These are phyloP conservation scores for Aethionema arabicum DNA, from an alignment of 345 rosid genomes.

Conservation along the genomic window DNA sequence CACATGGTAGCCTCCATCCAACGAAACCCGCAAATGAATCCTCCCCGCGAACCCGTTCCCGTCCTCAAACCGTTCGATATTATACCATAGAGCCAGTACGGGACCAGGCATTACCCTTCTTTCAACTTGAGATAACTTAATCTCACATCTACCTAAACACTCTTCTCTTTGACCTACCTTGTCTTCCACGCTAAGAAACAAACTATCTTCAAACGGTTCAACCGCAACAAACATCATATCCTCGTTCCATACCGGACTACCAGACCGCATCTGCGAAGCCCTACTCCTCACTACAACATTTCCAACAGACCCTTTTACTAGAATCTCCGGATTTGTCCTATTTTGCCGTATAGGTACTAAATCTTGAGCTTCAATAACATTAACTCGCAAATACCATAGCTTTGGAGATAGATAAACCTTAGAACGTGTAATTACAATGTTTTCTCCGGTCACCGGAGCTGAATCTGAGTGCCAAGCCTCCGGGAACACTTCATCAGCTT, in stretches of 20 bases:
- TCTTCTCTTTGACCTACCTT: constrained; percentile 38
- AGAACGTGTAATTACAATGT: constrained; percentile 30
- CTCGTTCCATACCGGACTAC: constrained; percentile 41
- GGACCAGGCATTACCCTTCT: constrained; percentile 39
- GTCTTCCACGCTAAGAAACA: constrained; percentile 40
- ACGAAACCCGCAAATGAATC: constrained; percentile 48
- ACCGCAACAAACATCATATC: constrained; percentile 43
- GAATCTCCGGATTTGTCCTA: constrained; percentile 41
- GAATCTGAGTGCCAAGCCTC: constrained; percentile 46
- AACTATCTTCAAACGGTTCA: constrained; percentile 46
- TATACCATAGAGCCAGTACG: constrained; percentile 42
- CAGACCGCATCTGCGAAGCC: constrained; percentile 23
- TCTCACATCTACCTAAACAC: constrained; percentile 44
- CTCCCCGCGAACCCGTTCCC: constrained; percentile 40
- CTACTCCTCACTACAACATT: constrained; percentile 36
- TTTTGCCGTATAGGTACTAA: constrained; percentile 37
- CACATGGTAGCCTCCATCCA: constrained; percentile 60
- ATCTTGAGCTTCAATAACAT: constrained; percentile 52
- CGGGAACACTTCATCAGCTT: constrained; percentile 48
- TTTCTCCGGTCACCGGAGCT: constrained; percentile 21
- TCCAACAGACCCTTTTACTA: constrained; percentile 45
- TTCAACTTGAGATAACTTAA: constrained; percentile 44
- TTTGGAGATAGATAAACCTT: constrained; percentile 40
- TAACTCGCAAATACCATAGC: constrained; percentile 49
- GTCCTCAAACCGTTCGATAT: constrained; percentile 33